Conservation (phyloP, 2,329 filamentous ascomycete species). For the Trichoderma sp. region DNA sequence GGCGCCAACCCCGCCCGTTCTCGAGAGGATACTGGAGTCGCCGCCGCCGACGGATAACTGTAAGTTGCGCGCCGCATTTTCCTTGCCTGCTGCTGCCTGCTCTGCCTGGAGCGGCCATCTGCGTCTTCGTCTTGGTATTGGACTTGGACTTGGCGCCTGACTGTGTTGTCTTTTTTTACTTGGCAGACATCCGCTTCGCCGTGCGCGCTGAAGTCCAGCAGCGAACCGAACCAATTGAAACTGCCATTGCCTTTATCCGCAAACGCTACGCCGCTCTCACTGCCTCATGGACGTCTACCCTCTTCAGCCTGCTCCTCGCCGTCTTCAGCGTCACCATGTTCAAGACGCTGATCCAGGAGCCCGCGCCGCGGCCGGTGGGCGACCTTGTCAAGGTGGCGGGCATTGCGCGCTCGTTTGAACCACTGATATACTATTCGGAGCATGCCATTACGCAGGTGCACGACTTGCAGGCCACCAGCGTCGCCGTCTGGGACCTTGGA, state of each 20-base stretch:
- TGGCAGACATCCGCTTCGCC: constrained; percentile 81
- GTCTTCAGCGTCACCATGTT: constrained; percentile 64
- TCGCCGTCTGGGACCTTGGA: constrained; percentile 91
- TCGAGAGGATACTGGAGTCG: constrained; percentile 21
- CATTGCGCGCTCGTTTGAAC: constrained; percentile 87
- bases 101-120: neutral
- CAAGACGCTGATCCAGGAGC: constrained; percentile 66
- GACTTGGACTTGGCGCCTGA: constrained; percentile 2
- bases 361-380: constrained; percentile 41
- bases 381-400: constrained; percentile 89
- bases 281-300: constrained; percentile 64
- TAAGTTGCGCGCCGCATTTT: constrained; percentile 33
- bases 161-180: neutral
- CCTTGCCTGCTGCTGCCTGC: constrained; percentile 22
- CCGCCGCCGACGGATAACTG: constrained; percentile 47
- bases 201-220: constrained; percentile 86
- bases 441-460: constrained; percentile 82
- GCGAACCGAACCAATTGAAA: constrained; percentile 77
- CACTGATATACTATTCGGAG: constrained; percentile 91
- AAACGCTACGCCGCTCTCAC: constrained; percentile 59
- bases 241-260: constrained; percentile 62
- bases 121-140: neutral
- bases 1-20: constrained; percentile 27
- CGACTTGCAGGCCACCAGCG: constrained; percentile 84
- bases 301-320: constrained; percentile 58